phyloP scores from a whole-genome alignment of 176 grass and related monocot genomes.

The Oryza rufipogon region DNA sequence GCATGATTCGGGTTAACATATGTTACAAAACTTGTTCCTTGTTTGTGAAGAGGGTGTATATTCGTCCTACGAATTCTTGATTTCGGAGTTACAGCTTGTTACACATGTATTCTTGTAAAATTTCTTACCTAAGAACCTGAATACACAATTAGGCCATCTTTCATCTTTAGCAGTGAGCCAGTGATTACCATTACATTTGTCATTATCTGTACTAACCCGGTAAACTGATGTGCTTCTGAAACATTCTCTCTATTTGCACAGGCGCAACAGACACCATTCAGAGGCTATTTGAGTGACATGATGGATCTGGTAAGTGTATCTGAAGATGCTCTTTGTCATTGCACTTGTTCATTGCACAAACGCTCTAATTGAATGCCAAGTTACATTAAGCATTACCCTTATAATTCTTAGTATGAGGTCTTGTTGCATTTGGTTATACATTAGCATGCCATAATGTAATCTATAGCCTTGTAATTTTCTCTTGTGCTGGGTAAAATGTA shows the following conservation, averaged over 20 bases:
- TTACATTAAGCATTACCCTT: not conserved
- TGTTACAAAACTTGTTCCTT: not conserved
- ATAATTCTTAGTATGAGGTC: not conserved
- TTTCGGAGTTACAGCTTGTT: not conserved
- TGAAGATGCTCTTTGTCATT: slow-evolving; percentile 23
- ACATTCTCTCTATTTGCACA: slow-evolving; percentile 38
- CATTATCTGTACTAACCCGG: not conserved
- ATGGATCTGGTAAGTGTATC: slow-evolving; percentile 75
- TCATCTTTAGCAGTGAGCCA: not conserved
- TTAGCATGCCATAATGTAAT: not conserved
- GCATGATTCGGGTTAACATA: not conserved
- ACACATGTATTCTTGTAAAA: not conserved
- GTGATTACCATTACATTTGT: not conserved
- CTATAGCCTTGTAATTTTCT: not conserved
- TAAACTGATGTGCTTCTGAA: slow-evolving; percentile 3
- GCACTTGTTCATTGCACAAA: slow-evolving; percentile 12
- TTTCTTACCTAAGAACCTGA: not conserved
- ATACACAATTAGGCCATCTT: not conserved
- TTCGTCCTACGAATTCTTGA: not conserved
- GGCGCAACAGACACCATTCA: slow-evolving; percentile 86
- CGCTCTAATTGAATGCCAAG: not conserved
- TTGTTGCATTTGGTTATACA: not conserved
- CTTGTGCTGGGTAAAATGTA: not conserved
- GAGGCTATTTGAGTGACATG: slow-evolving; percentile 82
- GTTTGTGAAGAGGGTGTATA: not conserved